These are phyloP conservation scores for Pseudozyma tsukubaensis DNA, from an alignment of 1,284 basidiomycete genomes.

Conservation along the genomic window DNA sequence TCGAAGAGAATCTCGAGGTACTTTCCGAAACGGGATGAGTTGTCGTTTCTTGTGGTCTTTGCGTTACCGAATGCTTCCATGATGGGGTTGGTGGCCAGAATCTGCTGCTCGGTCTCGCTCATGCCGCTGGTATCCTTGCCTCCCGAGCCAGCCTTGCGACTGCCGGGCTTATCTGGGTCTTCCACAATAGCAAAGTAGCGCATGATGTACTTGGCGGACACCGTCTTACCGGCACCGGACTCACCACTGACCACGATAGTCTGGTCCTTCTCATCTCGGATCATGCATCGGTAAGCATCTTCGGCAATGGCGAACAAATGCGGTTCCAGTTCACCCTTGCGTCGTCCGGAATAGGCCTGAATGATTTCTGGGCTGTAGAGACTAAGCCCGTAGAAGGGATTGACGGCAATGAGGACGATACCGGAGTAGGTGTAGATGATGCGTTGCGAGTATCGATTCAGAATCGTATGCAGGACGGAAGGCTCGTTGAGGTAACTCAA, in stretches of 20 bases:
- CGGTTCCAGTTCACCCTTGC: constrained; percentile 94
- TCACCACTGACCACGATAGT: constrained; percentile 99
- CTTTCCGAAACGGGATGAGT: constrained; percentile 98
- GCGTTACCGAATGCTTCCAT: constrained; percentile 99
- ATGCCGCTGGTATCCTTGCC: constrained; percentile 76
- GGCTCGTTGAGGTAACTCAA: constrained; percentile 98
- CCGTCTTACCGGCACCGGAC: constrained; percentile 99
- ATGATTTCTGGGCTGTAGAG: constrained; percentile 91
- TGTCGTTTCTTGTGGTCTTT: constrained; percentile 98
- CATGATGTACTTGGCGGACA: constrained; percentile 99
- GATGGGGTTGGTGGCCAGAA: constrained; percentile 97
- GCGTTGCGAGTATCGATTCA: constrained; percentile 94
- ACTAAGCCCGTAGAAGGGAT: constrained; percentile 86
- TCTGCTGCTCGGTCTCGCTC: constrained; percentile 96
- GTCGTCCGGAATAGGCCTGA: constrained; percentile 92
- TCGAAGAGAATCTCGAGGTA: constrained; percentile 99
- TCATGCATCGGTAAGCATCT: constrained; percentile 98
- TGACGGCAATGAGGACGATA: constrained; percentile 96
- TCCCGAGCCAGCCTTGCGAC: constrained; percentile 61
- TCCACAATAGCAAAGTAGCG: constrained; percentile 98
- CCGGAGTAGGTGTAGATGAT: constrained; percentile 99
- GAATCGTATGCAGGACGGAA: constrained; percentile 92
- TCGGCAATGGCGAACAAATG: constrained; percentile 99
- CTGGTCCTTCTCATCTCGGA: constrained; percentile 91
- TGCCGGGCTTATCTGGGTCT: constrained; percentile 74